Percentiles rank a stretch among this genome's conserved stretches.
Conservation (phyloP, 805 yeast species). For the Saccharomycopsis fermentans region DNA sequence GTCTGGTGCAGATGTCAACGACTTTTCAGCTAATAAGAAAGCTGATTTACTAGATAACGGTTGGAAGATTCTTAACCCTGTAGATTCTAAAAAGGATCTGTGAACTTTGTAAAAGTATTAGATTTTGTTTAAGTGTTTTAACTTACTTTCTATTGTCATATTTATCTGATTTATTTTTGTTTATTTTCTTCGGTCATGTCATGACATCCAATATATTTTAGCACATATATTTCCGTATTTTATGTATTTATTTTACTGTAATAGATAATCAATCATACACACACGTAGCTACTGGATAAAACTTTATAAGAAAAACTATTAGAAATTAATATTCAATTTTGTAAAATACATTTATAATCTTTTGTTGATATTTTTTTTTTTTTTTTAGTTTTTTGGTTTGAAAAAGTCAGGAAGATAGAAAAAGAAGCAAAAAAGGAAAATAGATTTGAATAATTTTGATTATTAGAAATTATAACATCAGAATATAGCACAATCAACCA, state of each 20-base stretch:
- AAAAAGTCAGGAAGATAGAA: neutral
- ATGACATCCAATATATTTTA: neutral
- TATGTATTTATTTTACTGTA: too few relatives aligned
- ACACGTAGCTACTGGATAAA: too few relatives aligned
- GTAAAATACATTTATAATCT: too few relatives aligned
- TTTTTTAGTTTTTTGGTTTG: too few relatives aligned
- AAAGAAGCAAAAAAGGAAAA: neutral
- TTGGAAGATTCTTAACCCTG: neutral
- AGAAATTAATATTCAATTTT: too few relatives aligned
- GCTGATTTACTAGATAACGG: neutral
- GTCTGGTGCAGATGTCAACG: conserved; percentile 27
- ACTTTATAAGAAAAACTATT: too few relatives aligned
- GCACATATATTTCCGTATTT: neutral
- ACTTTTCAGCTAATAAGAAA: neutral
- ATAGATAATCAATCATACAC: too few relatives aligned
- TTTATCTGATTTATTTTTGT: neutral
- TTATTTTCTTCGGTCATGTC: neutral
- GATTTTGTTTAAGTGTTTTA: neutral
- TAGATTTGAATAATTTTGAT: neutral
- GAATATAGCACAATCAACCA: neutral
- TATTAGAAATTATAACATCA: neutral
- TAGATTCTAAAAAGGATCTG: neutral
- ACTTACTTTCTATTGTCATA: neutral
- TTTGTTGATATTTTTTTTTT: too few relatives aligned
- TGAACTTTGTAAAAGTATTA: neutral